A percentile compares a stretch with the other conserved stretches of the same genome.
phyloP scores from a whole-genome alignment of 148 eudicot species.

The Heliamphora exappendiculata region DNA sequence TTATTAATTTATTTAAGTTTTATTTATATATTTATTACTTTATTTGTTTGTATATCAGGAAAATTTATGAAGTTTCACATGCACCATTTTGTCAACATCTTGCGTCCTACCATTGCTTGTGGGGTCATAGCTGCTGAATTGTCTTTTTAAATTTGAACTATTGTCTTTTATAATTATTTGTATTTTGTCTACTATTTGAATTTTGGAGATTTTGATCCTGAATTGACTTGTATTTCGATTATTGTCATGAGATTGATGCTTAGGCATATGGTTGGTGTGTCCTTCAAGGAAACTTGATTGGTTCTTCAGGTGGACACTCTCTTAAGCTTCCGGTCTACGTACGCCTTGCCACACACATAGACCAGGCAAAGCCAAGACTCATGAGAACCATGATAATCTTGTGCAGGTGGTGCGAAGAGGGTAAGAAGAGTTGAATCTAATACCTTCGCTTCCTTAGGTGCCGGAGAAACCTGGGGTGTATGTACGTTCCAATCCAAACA shows the following conservation, averaged over 20 bases:
- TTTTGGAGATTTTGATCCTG: neutral
- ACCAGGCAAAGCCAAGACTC: no score
- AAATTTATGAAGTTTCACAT: neutral
- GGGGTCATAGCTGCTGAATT: conserved; percentile 2
- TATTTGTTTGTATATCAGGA: neutral
- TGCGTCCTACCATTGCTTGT: neutral
- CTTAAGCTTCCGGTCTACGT: neutral
- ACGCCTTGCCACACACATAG: no score
- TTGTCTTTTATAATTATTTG: neutral
- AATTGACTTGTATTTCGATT: neutral
- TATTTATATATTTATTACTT: neutral
- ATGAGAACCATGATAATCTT: no score
- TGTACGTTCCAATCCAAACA: no score
- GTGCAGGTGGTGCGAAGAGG: no score
- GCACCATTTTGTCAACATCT: neutral
- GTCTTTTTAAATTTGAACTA: neutral
- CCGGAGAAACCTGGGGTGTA: no score
- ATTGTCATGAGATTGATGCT: neutral
- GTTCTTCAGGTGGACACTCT: neutral
- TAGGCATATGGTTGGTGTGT: neutral
- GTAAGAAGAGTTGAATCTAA: no score
- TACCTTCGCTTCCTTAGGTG: no score
- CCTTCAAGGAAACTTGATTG: neutral
- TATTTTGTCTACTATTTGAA: neutral
- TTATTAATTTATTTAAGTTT: neutral